These are phyloP conservation scores for Paecilomyces dactylethromorphus DNA, from an alignment of 2,329 filamentous ascomycete genomes.

Conservation along the genomic window DNA sequence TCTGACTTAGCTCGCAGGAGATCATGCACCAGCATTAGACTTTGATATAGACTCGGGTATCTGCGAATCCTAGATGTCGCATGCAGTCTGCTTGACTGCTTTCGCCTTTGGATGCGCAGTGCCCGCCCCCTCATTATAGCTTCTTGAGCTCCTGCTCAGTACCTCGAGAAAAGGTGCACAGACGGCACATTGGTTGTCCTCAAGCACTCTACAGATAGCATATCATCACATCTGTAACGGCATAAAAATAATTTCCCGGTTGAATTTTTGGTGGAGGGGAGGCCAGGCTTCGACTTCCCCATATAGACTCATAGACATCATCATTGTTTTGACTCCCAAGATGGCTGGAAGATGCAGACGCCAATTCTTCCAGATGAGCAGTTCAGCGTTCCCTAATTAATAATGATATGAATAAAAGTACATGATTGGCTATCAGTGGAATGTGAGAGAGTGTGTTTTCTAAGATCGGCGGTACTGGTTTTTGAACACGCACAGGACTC, in stretches of 20 bases:
- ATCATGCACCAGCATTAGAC: constrained; percentile 7
- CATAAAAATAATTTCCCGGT: neutral
- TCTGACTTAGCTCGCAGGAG: constrained; percentile 8
- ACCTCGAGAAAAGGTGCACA: neutral
- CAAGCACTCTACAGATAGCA: neutral
- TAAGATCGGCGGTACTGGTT: too few relatives aligned
- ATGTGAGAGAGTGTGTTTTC: too few relatives aligned
- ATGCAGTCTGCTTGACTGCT: neutral
- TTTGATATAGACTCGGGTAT: neutral
- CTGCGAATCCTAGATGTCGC: neutral
- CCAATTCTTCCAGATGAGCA: neutral
- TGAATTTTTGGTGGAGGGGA: too few relatives aligned
- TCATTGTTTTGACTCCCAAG: neutral
- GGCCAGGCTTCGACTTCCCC: neutral
- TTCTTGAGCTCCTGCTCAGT: neutral
- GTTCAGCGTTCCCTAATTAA: neutral
- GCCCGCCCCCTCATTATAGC: neutral
- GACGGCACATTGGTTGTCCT: neutral
- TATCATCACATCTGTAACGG: neutral
- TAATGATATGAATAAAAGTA: neutral
- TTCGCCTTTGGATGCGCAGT: neutral
- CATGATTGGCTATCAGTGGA: neutral
- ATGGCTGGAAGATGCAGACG: neutral
- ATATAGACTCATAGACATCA: neutral
- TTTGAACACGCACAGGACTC: too few relatives aligned